Evolutionary conservation across 2,329 filamentous ascomycete genomes (phyloP).

Genomic region (Amauroascus niger): DNA sequence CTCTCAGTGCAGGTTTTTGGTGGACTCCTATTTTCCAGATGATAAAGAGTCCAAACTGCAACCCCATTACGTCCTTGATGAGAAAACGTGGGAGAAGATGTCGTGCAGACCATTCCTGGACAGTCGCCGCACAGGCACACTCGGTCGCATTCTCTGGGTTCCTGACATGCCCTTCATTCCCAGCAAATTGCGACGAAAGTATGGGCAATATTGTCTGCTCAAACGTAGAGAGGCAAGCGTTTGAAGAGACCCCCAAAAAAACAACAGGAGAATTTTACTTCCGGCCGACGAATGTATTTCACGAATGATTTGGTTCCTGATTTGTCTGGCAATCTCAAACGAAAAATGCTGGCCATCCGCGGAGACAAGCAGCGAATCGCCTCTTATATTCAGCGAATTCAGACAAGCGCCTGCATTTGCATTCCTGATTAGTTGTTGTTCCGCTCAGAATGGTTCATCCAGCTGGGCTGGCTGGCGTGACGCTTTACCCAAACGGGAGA

Average conservation of each 20-base stretch:
- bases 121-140: constrained; percentile 57
- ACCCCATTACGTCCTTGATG: constrained; percentile 67
- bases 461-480: not conserved
- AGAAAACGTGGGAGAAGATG: constrained; percentile 65
- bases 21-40: constrained; percentile 72
- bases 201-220: constrained; percentile 82
- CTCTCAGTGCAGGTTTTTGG: constrained; percentile 65
- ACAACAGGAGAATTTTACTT: not conserved
- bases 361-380: not conserved
- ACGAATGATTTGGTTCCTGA: not conserved
- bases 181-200: constrained; percentile 59
- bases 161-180: constrained; percentile 64
- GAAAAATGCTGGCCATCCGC: not conserved
- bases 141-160: constrained; percentile 73
- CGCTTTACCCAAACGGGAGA: constrained; percentile 14
- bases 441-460: not conserved
- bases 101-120: constrained; percentile 75
- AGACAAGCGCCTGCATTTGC: constrained; percentile 4
- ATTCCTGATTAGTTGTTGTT: constrained; percentile 15
- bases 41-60: constrained; percentile 55
- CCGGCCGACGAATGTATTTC: not conserved
- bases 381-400: not conserved
- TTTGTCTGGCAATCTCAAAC: too few species aligned
- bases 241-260: constrained; percentile 3
- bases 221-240: constrained; percentile 38